Base-by-base conservation (phyloP, 257 asterid genomes). In the Solanum rostratum region DNA sequence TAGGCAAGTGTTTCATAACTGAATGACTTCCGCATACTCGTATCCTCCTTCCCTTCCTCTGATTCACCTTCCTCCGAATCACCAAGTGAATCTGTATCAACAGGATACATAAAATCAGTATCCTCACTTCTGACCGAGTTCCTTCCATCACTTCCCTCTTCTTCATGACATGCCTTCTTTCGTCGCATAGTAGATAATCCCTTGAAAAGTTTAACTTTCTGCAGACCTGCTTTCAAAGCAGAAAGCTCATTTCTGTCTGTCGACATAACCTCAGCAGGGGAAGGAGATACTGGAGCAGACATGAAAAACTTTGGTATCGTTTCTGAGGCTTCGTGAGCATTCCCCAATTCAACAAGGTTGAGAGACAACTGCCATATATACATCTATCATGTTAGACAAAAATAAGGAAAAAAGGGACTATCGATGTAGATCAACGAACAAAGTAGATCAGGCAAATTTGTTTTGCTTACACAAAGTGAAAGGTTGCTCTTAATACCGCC, bases 1-100 rank as follows among this genome's bases (percentile, higher is more conserved):
- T 80, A 86, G 8, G 92, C 94, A 87, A 95, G 87, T 37, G 96
- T 89, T 46, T 91, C 97, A 81, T 95, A 95, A 84, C 90, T 84
- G 66, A 92, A 84, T 0, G 98, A 91, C 84, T 90, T 95, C 84
- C 85, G 65, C 7, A 63, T 52, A 29, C 74, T 7, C 30, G 85
- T 83, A 74, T 84, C 91, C 85, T 87, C 87, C 39, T 45, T 85
- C 55, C 41, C 91, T 65, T 92, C 94, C 46, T 87, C 81, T 24
- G 81, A 74, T 46, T 46, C 60, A 74, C 62, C 89, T 81, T 84
- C 93, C 20, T 89, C 93, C 2, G 85, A 70, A 49, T 83, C 92
- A 63, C 87, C 95, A 1, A 88, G 63, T 6, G 95, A 91, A 16
- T 91, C 97, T 0, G 92, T 89, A 80, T 91, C 94, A 13, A 87